Percentiles rank a stretch among this genome's conserved stretches.
Evolutionary conservation across 345 rosid genomes (phyloP).

Genomic region (Eucalyptus fibrosa): DNA sequence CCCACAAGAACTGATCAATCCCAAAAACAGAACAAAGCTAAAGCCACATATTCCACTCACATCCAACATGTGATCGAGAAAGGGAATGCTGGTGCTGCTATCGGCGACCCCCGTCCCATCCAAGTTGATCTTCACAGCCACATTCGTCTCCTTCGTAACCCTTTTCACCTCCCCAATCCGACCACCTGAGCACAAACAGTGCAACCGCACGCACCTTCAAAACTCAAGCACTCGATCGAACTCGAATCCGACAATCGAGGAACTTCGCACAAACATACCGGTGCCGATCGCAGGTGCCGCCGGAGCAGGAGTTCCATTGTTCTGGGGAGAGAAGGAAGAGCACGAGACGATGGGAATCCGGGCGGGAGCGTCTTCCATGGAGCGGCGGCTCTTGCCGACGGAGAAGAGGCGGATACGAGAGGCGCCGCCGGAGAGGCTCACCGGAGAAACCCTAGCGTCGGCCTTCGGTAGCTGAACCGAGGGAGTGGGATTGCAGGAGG

Average conservation of each 20-base stretch:
- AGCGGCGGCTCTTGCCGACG: background rate
- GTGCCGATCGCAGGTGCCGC: background rate
- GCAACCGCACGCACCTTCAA: too few species aligned
- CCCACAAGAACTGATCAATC: background rate
- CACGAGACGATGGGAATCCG: background rate
- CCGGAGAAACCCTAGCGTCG: background rate
- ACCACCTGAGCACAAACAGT: constrained; percentile 1
- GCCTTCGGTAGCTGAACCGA: background rate
- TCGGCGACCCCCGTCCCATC: constrained; percentile 86
- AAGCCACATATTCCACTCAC: constrained; percentile 8
- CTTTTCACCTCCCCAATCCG: constrained; percentile 77
- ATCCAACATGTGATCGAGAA: constrained; percentile 92
- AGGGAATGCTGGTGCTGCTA: constrained; percentile 63
- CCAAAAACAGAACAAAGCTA: background rate
- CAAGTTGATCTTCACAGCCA: constrained; percentile 58
- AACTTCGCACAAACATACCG: background rate
- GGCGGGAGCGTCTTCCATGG: background rate
- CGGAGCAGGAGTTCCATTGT: constrained; percentile 12
- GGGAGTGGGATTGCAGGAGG: background rate
- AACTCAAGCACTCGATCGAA: background rate
- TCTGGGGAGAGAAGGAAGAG: constrained; percentile 7
- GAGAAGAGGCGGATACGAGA: background rate
- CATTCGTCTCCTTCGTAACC: constrained; percentile 81
- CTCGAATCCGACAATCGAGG: background rate
- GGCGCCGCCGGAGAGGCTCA: background rate